Evolutionary conservation across 495 filamentous ascomycete species (phyloP).

Genomic region (Letharia lupina): DNA sequence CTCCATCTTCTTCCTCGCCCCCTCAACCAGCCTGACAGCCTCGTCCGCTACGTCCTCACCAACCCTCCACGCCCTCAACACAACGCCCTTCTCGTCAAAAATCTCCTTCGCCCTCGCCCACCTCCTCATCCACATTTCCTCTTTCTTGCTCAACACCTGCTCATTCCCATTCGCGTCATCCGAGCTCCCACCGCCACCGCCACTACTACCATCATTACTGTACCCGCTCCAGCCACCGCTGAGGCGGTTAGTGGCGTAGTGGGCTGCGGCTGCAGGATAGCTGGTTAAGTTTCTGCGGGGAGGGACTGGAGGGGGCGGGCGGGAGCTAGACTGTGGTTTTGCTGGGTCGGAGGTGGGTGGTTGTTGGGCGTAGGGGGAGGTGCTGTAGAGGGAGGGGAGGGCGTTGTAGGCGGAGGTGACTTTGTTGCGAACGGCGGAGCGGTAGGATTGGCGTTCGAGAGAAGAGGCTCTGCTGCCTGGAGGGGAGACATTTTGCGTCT

Average conservation of each 20-base stretch:
- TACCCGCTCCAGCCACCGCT: conserved; percentile 22
- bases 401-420: conserved; percentile 41
- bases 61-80: conserved; percentile 73
- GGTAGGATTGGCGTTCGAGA: conserved; percentile 29
- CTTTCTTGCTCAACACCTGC: conserved; percentile 56
- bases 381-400: conserved; percentile 32
- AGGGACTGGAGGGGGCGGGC: conserved; percentile 27
- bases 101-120: conserved; percentile 67
- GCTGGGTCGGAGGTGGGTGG: conserved; percentile 18
- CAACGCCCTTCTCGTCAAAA: conserved; percentile 59
- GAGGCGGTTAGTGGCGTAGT: conserved; percentile 34
- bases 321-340: conserved; percentile 23
- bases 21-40: conserved; percentile 44
- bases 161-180: conserved; percentile 15
- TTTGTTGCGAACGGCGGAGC: conserved; percentile 31
- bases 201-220: conserved; percentile 13
- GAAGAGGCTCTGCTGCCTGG: conserved; percentile 31
- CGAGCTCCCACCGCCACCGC: conserved; percentile 13
- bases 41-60: conserved; percentile 69
- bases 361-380: conserved; percentile 16
- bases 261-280: conserved; percentile 39
- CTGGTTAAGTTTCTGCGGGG: conserved; percentile 26
- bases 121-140: conserved; percentile 73
- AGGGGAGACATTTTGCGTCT: conserved; percentile 27
- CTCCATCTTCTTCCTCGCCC: conserved; percentile 30